Percentiles rank a stretch among this genome's conserved stretches.
These are phyloP conservation scores for Tagetes patula DNA, from an alignment of 129 eudicot species.

Conservation along the genomic window DNA sequence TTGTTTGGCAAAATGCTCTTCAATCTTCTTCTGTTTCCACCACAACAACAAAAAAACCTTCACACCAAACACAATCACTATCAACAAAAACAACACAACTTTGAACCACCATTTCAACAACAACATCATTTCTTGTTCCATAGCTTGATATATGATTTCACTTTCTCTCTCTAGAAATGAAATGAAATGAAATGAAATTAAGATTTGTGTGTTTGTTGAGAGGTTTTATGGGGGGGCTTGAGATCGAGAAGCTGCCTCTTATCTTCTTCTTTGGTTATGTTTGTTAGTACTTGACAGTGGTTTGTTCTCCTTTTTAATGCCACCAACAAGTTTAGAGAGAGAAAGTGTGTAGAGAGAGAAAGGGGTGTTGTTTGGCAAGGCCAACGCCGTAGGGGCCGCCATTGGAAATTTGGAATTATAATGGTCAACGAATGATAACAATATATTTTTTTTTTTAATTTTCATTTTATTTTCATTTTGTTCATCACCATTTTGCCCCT, in stretches of 20 bases:
- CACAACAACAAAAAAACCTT: constrained; percentile 59
- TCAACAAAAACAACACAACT: constrained; percentile 32
- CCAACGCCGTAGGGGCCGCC: constrained; percentile 98
- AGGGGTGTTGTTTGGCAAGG: constrained; percentile 60
- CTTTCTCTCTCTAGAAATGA: constrained; percentile 9
- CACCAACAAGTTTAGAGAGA: constrained; percentile 48
- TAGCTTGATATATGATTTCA: constrained; percentile 28
- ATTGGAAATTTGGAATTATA: constrained; percentile 63
- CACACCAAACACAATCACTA: constrained; percentile 34
- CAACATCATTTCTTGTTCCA: constrained; percentile 26
- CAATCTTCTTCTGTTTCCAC: constrained; percentile 88
- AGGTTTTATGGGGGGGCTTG: constrained; percentile 28
- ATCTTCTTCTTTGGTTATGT: constrained; percentile 50
- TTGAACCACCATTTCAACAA: constrained; percentile 43
- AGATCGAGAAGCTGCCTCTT: constrained; percentile 35
- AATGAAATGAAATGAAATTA: too few species aligned
- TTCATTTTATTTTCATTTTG: constrained; percentile 22
- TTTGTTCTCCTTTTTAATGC: constrained; percentile 56
- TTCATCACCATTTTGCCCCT: constrained; percentile 53
- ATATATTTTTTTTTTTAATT: background rate
- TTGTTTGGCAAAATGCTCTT: constrained; percentile 78
- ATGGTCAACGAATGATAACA: constrained; percentile 67
- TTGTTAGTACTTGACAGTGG: constrained; percentile 44
- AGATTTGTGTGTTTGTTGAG: constrained; percentile 16
- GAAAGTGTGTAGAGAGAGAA: constrained; percentile 36